phyloP scores from a whole-genome alignment of 2,329 filamentous ascomycete species.

The Monilinia laxa region DNA sequence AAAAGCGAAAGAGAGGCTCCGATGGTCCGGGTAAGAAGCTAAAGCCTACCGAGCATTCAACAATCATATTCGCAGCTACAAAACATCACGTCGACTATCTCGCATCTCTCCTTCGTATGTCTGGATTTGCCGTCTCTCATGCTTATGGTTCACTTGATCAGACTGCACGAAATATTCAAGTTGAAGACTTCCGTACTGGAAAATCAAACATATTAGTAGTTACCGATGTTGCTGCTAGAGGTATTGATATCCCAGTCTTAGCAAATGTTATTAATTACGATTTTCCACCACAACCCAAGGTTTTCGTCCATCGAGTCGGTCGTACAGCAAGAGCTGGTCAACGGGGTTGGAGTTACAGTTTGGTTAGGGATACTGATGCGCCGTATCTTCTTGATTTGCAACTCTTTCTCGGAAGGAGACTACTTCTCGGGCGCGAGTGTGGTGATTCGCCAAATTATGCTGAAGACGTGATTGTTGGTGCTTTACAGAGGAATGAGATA shows the following conservation, averaged over 20 bases:
- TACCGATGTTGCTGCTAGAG: constrained; percentile 92
- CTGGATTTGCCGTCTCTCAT: constrained; percentile 88
- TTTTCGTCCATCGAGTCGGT: constrained; percentile 94
- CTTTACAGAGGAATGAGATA: constrained; percentile 69
- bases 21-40: constrained; percentile 56
- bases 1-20: constrained; percentile 70
- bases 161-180: constrained; percentile 85
- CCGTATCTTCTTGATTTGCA: constrained; percentile 94
- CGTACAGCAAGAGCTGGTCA: constrained; percentile 92
- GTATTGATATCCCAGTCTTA: constrained; percentile 95
- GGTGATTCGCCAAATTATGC: constrained; percentile 66
- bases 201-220: constrained; percentile 89
- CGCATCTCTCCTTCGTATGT: constrained; percentile 70
- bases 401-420: constrained; percentile 82
- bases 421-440: constrained; percentile 70
- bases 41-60: constrained; percentile 84
- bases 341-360: constrained; percentile 91
- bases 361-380: constrained; percentile 82
- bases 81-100: constrained; percentile 98
- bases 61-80: constrained; percentile 90
- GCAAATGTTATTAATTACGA: constrained; percentile 99
- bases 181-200: constrained; percentile 83
- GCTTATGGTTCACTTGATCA: constrained; percentile 95
- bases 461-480: constrained; percentile 80
- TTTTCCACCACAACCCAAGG: constrained; percentile 93